Evolutionary conservation across 805 yeast species (phyloP).

Genomic region (Saccharomycopsis sp.): DNA sequence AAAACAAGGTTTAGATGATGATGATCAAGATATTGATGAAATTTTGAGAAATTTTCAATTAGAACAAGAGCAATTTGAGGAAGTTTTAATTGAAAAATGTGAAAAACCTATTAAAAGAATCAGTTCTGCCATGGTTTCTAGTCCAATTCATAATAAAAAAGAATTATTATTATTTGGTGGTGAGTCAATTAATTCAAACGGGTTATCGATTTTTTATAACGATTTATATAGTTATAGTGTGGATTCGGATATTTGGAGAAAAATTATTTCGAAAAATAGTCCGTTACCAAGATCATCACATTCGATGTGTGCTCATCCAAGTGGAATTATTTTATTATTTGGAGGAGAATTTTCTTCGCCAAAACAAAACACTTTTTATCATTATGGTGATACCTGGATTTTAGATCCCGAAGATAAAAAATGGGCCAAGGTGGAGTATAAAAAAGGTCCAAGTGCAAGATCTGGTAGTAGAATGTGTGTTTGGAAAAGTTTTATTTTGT

Average conservation of each 20-base stretch:
- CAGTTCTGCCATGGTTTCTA: constrained; percentile 65
- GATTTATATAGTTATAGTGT: constrained; percentile 66
- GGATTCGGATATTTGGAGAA: constrained; percentile 76
- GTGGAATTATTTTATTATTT: constrained; percentile 75
- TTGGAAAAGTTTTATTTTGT: constrained; percentile 83
- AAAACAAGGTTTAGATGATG: constrained; percentile 67
- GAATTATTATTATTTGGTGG: constrained; percentile 90
- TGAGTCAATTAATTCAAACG: constrained; percentile 44
- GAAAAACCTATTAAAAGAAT: constrained; percentile 58
- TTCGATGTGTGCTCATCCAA: constrained; percentile 86
- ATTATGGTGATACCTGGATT: constrained; percentile 94
- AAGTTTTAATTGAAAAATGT: constrained; percentile 50
- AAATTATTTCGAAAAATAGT: constrained; percentile 66
- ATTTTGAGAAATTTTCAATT: constrained; percentile 65
- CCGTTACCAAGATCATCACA: constrained; percentile 94
- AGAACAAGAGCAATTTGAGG: constrained; percentile 72
- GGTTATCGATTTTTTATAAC: constrained; percentile 61
- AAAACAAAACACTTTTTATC: constrained; percentile 90
- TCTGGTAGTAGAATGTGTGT: constrained; percentile 86
- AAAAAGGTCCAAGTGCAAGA: constrained; percentile 71
- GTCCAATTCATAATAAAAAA: constrained; percentile 62
- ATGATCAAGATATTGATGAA: constrained; percentile 79
- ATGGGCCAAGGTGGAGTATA: constrained; percentile 79
- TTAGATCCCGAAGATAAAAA: constrained; percentile 75
- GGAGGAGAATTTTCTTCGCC: constrained; percentile 98